Evolutionary conservation across 1,139 yeast genomes (phyloP), one percentile per base, ranked within the genome.

Genomic region (Debaryomyces sp.): DNA sequence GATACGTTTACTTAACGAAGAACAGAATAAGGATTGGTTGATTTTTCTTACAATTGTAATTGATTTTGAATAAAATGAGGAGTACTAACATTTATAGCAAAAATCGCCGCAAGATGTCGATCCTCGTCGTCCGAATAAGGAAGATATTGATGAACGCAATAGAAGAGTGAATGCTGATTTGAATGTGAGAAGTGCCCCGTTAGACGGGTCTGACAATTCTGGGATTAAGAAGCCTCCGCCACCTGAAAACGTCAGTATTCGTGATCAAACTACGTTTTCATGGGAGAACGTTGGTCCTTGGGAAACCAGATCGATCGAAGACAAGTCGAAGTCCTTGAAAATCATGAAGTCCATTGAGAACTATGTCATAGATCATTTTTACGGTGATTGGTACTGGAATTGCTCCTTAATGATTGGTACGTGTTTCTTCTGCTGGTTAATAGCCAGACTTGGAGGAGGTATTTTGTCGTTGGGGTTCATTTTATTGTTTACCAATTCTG

Each of bases 371-470:
- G 92, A 87, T 64, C 86, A 80, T 50, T 85, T 85, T 59, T 83
- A 78, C 57, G 82, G 86, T 18, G 96, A 88, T 62, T 78, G 86
- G 77, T 87, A 84, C 66, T 83, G 84, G 80, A 87, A 87, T 67
- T 76, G 83, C 33, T 77, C 82, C 0, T 61, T 85, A 32, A 75
- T 85, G 56, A 62, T 86, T 39, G 90, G 91, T 8, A 84, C 90
- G 8, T 87, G 92, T 66, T 78, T 85, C 66, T 84, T 84, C 61
- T 72, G 89, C 0, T 88, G 92, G 90, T 55, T 77, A 5, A 63
- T 79, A 38, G 85, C 87, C 9, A 70, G 79, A 55, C 51, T 75
- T 34, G 82, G 87, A 2, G 78, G 82, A 38, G 89, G 90, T 1
- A 65, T 82, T 50, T 77, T 84, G 34, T 75, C 86, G 2, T 65